Evolutionary conservation across 257 asterid species (phyloP), one percentile per base, ranked within the genome.

Genomic region (Solanum sejunctum): DNA sequence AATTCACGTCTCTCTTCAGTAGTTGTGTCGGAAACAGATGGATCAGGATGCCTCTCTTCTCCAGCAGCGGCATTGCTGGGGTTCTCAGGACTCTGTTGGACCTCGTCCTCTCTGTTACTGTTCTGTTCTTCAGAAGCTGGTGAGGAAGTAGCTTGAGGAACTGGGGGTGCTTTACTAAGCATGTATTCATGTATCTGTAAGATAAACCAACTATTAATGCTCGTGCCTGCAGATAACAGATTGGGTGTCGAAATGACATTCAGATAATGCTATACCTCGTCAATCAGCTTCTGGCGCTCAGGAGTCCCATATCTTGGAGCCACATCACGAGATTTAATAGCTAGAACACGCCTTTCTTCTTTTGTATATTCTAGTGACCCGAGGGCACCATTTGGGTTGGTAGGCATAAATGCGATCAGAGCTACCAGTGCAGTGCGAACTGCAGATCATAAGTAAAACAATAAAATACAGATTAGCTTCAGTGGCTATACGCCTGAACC

Each of bases 361-460:
- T 92, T 94, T 9, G 93, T 86, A 87, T 94, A 93, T 84, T 95
- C 97, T 70, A 95, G 88, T 67, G 99, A 95, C 58, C 97, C 98
- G 84, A 95, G 85, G 10, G 98, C 99, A 63, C 99, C 99, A 80
- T 94, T 94, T 80, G 99, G 97, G 85, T 88, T 91, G 86, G 97
- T 94, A 56, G 99, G 99, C 99, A 94, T 95, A 80, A 95, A 95
- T 36, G 99, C 99, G 20, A 95, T 95, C 82, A 94, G 88, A 39
- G 99, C 99, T 26, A 92, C 93, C 93, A 95, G 88, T 17, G 99
- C 99, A 79, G 99, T 95, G 87, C 98, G 94, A 84, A 95, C 99
- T 94, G 94, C 89, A 86, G 83, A 84, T 10, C 66, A 67, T 8
- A 78, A 45, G 80, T 15, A 78, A 39, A 71, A 55, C 28, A 56